These are phyloP conservation scores for Discostella stelligera DNA, from an alignment of 352 stramenopile genomes.

Conservation along the genomic window DNA sequence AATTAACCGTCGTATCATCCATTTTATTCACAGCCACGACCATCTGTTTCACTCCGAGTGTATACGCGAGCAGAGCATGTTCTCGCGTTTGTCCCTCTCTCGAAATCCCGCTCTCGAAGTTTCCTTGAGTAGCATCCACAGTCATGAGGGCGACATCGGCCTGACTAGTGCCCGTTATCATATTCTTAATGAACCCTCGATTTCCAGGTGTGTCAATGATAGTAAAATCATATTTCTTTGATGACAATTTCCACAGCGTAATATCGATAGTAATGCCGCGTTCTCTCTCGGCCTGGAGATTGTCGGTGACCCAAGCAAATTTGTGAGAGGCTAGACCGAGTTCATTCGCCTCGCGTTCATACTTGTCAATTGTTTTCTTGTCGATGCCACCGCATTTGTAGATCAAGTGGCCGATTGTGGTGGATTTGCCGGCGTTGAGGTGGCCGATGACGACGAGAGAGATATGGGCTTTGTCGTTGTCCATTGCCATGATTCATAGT, in stretches of 20 bases:
- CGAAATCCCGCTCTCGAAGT: slow-evolving; percentile 94
- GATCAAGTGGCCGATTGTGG: slow-evolving; percentile 97
- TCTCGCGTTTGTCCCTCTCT: slow-evolving; percentile 95
- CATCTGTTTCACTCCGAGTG: slow-evolving; percentile 96
- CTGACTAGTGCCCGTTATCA: slow-evolving; percentile 98
- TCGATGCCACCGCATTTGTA: slow-evolving; percentile 99
- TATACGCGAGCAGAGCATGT: slow-evolving; percentile 94
- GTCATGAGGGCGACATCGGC: slow-evolving; percentile 96
- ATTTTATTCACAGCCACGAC: slow-evolving; percentile 99
- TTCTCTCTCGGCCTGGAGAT: slow-evolving; percentile 96
- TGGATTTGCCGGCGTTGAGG: slow-evolving; percentile 97
- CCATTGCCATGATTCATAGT: slow-evolving; percentile 41
- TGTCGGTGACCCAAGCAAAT: slow-evolving; percentile 98
- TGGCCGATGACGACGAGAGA: slow-evolving; percentile 94
- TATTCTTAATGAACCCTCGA: slow-evolving; percentile 99
- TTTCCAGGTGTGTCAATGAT: slow-evolving; percentile 97
- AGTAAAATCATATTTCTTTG: slow-evolving; percentile 94
- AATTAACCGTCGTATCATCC: slow-evolving; percentile 93
- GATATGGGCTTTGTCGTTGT: slow-evolving; percentile 86
- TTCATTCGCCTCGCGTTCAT: slow-evolving; percentile 95
- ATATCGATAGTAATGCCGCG: slow-evolving; percentile 98
- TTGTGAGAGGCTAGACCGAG: slow-evolving; percentile 98
- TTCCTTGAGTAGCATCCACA: slow-evolving; percentile 88
- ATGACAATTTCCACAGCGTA: slow-evolving; percentile 97
- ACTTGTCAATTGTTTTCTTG: slow-evolving; percentile 98